Conservation (phyloP, 2,329 filamentous ascomycete species). For the Claviceps pusilla region DNA sequence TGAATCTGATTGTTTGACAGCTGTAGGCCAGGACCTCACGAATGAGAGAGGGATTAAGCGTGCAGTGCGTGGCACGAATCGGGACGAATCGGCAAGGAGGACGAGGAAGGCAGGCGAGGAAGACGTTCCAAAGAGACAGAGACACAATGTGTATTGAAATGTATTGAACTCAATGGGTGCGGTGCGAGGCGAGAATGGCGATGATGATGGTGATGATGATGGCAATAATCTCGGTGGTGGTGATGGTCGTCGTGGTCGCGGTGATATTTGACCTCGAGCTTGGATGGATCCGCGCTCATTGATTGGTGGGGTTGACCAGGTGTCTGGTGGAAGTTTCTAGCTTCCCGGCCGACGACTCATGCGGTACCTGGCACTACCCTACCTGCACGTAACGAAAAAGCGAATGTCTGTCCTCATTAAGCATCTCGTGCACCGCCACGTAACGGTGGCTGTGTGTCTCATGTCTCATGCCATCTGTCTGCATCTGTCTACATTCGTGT, state of each 20-base stretch:
- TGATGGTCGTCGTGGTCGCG: no score
- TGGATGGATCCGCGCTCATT: neutral
- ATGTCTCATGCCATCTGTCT: neutral
- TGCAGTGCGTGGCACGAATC: neutral
- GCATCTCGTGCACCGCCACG: neutral
- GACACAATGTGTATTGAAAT: neutral
- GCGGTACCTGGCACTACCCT: no score
- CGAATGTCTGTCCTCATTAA: no score
- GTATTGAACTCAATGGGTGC: neutral
- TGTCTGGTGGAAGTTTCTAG: constrained; percentile 12
- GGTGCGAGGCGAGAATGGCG: neutral
- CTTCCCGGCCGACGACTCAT: neutral
- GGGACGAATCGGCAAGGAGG: neutral
- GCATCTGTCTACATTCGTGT: neutral
- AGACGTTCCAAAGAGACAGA: neutral
- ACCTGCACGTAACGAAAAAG: neutral
- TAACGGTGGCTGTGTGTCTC: neutral
- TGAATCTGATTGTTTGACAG: neutral
- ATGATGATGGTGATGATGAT: neutral
- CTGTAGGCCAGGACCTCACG: neutral
- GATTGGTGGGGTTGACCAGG: neutral
- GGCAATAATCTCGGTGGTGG: no score
- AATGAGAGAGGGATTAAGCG: neutral
- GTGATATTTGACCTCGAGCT: neutral
- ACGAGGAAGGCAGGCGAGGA: neutral